Evolutionary conservation across 805 yeast species (phyloP).

Genomic region (Saccharomyces cerevisiae): DNA sequence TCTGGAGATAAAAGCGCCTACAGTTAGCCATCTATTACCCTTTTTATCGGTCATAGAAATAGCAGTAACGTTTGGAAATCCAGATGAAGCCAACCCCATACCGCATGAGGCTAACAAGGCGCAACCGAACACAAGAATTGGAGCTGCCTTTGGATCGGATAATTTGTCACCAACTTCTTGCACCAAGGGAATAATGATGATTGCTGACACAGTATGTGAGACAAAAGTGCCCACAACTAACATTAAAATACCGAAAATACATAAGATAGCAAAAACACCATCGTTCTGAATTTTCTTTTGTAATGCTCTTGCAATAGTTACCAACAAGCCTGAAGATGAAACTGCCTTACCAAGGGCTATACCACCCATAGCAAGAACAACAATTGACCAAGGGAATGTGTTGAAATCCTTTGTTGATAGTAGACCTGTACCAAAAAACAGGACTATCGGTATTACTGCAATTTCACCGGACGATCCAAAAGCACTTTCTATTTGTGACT

Average conservation of each 20-base stretch:
- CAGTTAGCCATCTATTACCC: slow-evolving; percentile 82
- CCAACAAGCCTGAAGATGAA: slow-evolving; percentile 77
- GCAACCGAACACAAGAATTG: slow-evolving; percentile 34
- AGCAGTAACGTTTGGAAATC: slow-evolving; percentile 98
- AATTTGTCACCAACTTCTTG: slow-evolving; percentile 73
- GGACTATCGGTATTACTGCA: slow-evolving; percentile 75
- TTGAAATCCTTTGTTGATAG: slow-evolving; percentile 80
- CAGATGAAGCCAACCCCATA: slow-evolving; percentile 95
- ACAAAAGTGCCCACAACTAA: slow-evolving; percentile 88
- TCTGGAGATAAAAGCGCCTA: slow-evolving; percentile 71
- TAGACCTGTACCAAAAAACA: slow-evolving; percentile 85
- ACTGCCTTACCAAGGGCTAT: slow-evolving; percentile 91
- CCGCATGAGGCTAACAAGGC: slow-evolving; percentile 81
- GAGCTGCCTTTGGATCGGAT: slow-evolving; percentile 63
- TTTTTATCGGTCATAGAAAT: slow-evolving; percentile 87
- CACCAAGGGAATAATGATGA: slow-evolving; percentile 83
- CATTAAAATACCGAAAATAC: slow-evolving; percentile 77
- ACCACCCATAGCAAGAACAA: slow-evolving; percentile 95
- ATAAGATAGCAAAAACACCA: slow-evolving; percentile 56
- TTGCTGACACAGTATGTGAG: slow-evolving; percentile 93
- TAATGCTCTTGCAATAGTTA: slow-evolving; percentile 65
- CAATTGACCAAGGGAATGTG: slow-evolving; percentile 94
- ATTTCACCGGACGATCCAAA: slow-evolving; percentile 92
- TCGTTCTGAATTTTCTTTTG: slow-evolving; percentile 59
- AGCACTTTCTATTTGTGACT: slow-evolving; percentile 56